A percentile compares a stretch with the other conserved stretches of the same genome.
phyloP scores from a whole-genome alignment of 2,329 filamentous ascomycete genomes.

The Talaromyces amestolkiae region DNA sequence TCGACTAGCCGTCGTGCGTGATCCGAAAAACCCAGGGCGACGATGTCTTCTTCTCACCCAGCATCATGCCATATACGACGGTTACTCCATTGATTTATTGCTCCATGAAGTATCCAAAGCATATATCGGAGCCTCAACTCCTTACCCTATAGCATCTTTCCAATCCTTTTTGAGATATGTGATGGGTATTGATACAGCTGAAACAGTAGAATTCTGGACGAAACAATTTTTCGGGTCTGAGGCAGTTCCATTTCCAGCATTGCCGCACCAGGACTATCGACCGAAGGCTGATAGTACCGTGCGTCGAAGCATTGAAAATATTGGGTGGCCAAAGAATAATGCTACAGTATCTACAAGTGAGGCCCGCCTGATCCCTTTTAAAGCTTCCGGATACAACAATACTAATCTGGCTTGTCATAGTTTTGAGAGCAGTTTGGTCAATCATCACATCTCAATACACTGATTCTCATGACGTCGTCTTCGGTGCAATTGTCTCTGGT shows the following conservation, averaged over 20 bases:
- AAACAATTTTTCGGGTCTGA: neutral
- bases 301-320: neutral
- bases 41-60: conserved; percentile 29
- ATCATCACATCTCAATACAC: conserved; percentile 5
- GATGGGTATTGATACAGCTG: neutral
- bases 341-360: neutral
- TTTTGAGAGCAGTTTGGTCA: conserved; percentile 15
- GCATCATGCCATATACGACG: conserved; percentile 80
- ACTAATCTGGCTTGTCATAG: neutral
- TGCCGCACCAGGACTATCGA: conserved; percentile 5
- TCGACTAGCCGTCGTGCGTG: conserved; percentile 34
- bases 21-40: conserved; percentile 21
- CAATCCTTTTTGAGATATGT: neutral
- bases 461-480: conserved; percentile 7
- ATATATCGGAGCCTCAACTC: conserved; percentile 50
- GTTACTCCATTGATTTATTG: conserved; percentile 73
- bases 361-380: neutral
- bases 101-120: conserved; percentile 66
- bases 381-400: no score
- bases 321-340: neutral
- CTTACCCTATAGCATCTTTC: neutral
- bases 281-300: conserved; percentile 5
- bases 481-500: conserved; percentile 12
- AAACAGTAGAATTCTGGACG: neutral
- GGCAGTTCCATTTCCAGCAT: conserved; percentile 2